Conservation (phyloP, 2,329 filamentous ascomycete species). For the Monosporascus sp. region DNA sequence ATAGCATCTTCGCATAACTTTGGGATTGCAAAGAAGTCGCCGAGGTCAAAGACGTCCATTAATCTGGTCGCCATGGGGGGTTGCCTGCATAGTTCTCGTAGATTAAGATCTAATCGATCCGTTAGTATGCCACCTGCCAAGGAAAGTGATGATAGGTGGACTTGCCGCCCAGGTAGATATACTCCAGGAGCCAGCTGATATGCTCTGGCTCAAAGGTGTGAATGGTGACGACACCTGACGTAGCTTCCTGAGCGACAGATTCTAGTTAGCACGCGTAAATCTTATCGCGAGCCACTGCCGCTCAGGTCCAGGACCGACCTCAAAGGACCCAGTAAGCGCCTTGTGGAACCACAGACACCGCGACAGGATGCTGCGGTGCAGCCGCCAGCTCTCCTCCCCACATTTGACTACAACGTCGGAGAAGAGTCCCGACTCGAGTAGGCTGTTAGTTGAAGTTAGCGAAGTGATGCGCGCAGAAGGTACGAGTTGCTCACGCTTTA, state of each 20-base stretch:
- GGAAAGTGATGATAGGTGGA: not conserved
- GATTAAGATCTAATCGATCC: not conserved
- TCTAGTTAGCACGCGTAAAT: not conserved
- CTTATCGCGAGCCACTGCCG: not conserved
- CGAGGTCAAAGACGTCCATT: not conserved
- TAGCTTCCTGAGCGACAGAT: not conserved
- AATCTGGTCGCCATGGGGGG: not conserved
- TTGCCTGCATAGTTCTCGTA: not conserved
- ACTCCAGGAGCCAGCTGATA: not conserved
- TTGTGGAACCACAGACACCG: not conserved
- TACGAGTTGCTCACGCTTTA: not conserved
- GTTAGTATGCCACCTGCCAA: no score
- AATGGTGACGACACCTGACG: not conserved
- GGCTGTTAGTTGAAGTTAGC: not conserved
- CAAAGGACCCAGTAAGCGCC: not conserved
- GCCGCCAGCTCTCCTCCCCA: not conserved
- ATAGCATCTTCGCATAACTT: not conserved
- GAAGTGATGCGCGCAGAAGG: not conserved
- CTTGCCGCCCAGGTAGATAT: not conserved
- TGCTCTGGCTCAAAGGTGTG: not conserved
- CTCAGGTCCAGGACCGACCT: not conserved
- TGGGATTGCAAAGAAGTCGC: not conserved
- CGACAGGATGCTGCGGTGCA: not conserved
- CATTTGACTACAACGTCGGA: not conserved
- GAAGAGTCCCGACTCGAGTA: not conserved